Evolutionary conservation across 805 yeast genomes (phyloP), one percentile per base, ranked within the genome.

Genomic region (Ogataea saltuana): DNA sequence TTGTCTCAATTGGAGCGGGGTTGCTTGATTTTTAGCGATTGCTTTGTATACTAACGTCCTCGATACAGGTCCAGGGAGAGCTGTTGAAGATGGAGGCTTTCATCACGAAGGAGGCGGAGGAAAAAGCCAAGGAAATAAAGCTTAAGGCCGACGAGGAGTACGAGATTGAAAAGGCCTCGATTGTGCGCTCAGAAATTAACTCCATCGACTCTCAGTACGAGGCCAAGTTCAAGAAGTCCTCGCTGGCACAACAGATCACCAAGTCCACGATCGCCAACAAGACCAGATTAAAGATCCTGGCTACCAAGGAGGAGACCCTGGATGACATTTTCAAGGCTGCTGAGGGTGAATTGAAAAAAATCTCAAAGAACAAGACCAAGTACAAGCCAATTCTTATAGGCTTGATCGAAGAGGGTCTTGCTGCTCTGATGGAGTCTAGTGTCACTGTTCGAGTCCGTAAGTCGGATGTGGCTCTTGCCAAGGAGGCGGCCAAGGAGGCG

Each of bases 31-130:
- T n/a, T n/a, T n/a, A n/a, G n/a, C n/a, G n/a, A n/a, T n/a, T n/a
- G n/a, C n/a, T n/a, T n/a, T n/a, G n/a, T n/a, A n/a, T 22, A 33
- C 43, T 38, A 45, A 47, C 46, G 33, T n/a, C n/a, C n/a, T n/a
- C 15, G 25, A 3, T 28, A 35, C 62, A 90, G 89, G 98, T 91
- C 56, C 89, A 85, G 62, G 88, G 88, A 58, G 99, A 93, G 75
- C 86, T 93, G 69, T 83, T 83, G 67, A 93, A 93, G 76, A 93
- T 93, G 97, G 96, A 91, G 66, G 90, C 95, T 64, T 93, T 93
- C 82, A 93, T 93, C 78, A 88, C 85, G 72, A 93, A 91, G 79
- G 99, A 93, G 73, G 99, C 99, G 29, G 95, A 90, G 61, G 99
- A 93, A 69, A 93, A 93, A 73, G 97, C 98, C 55, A 88, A 87